Evolutionary conservation across 1,139 yeast genomes (phyloP).

Genomic region (Candida smagusa): DNA sequence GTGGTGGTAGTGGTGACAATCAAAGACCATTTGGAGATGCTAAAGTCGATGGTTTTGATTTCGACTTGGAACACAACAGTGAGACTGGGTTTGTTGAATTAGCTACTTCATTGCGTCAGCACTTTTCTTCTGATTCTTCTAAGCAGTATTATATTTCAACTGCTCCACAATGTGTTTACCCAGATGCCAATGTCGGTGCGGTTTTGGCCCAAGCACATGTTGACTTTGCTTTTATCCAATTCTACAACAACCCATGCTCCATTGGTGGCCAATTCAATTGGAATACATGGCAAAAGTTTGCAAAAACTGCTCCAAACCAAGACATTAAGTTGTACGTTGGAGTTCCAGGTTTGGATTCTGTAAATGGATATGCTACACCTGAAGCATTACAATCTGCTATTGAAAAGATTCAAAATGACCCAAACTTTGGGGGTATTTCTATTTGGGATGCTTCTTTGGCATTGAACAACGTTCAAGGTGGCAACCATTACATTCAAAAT

Average conservation of each 20-base stretch:
- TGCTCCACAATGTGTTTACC: slow-evolving; percentile 21
- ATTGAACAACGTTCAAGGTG: not conserved
- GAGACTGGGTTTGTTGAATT: slow-evolving; percentile 14
- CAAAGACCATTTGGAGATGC: slow-evolving; percentile 21
- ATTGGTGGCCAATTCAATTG: slow-evolving; percentile 16
- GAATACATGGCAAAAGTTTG: slow-evolving; percentile 14
- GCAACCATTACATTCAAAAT: not conserved
- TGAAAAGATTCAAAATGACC: slow-evolving; percentile 10
- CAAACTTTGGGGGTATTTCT: slow-evolving; percentile 24
- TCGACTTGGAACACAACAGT: slow-evolving; percentile 17
- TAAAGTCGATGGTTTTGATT: slow-evolving; percentile 20
- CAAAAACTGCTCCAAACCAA: slow-evolving; percentile 14
- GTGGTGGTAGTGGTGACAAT: slow-evolving; percentile 11
- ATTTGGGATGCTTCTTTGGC: slow-evolving; percentile 29
- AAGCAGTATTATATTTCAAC: slow-evolving; percentile 16
- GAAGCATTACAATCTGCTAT: not conserved
- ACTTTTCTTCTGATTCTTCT: slow-evolving; percentile 9
- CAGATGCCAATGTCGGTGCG: slow-evolving; percentile 16
- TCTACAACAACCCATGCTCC: slow-evolving; percentile 14
- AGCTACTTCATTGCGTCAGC: slow-evolving; percentile 12
- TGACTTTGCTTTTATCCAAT: slow-evolving; percentile 19
- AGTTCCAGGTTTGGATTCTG: slow-evolving; percentile 10
- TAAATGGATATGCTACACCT: not conserved
- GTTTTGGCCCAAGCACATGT: slow-evolving; percentile 11
- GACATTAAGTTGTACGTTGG: slow-evolving; percentile 16